These are phyloP conservation scores for Malassezia vespertilionis DNA, from an alignment of 1,284 basidiomycete species.

Conservation along the genomic window DNA sequence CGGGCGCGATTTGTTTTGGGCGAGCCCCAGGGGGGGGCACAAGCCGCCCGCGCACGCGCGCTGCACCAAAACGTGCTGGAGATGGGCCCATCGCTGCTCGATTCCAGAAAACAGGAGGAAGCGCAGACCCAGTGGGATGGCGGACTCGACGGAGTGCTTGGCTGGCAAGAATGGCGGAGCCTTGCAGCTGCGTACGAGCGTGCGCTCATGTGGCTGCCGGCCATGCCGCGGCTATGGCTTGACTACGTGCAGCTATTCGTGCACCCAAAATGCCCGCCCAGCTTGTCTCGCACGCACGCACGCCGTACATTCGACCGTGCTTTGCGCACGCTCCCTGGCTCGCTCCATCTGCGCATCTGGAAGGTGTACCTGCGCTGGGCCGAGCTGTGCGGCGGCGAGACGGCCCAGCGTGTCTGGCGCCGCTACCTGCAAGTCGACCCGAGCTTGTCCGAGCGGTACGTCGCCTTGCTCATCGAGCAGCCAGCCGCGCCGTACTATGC, in stretches of 20 bases:
- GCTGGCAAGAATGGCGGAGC: constrained; percentile 87
- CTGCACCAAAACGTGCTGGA: constrained; percentile 56
- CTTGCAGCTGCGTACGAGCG: constrained; percentile 81
- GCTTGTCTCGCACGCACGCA: constrained; percentile 76
- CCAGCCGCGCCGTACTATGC: constrained; percentile 22
- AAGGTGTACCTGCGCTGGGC: constrained; percentile 88
- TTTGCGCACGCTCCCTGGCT: constrained; percentile 80
- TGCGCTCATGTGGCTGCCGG: constrained; percentile 83
- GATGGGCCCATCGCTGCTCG: constrained; percentile 37
- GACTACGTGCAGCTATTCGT: constrained; percentile 80
- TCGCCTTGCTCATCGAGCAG: constrained; percentile 31
- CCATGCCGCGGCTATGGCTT: constrained; percentile 87
- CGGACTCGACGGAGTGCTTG: constrained; percentile 72
- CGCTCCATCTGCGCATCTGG: constrained; percentile 89
- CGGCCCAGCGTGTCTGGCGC: constrained; percentile 75
- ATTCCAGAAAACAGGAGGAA: constrained; percentile 52
- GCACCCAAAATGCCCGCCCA: constrained; percentile 77
- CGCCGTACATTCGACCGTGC: constrained; percentile 89
- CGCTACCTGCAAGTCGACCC: constrained; percentile 63
- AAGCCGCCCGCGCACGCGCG: constrained; percentile 47
- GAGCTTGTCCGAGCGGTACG: constrained; percentile 41
- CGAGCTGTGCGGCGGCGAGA: constrained; percentile 68
- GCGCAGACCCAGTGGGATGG: constrained; percentile 68
- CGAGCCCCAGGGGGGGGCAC: constrained; percentile 50
- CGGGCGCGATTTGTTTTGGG: constrained; percentile 80